Percentiles rank a stretch among this genome's conserved stretches.
phyloP scores from a whole-genome alignment of 768 basidiomycete species.

The Lyophyllum decastes region DNA sequence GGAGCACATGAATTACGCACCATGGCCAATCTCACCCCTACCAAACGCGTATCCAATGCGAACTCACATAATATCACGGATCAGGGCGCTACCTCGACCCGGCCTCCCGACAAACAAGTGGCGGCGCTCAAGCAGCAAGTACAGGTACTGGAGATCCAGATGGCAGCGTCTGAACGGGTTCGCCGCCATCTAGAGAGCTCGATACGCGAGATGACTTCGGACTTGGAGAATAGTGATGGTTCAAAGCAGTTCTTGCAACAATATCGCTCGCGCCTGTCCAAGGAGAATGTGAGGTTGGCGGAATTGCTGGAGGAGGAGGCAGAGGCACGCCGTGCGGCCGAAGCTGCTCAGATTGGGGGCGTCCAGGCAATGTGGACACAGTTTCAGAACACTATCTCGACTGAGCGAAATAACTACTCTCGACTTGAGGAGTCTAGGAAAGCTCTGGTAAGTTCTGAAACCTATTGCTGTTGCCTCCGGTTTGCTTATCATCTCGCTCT shows the following conservation, averaged over 20 bases:
- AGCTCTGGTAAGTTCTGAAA: slow-evolving; percentile 55
- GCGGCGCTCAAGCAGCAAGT: slow-evolving; percentile 61
- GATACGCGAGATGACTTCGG: slow-evolving; percentile 59
- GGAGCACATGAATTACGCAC: slow-evolving; percentile 36
- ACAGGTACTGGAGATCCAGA: slow-evolving; percentile 66
- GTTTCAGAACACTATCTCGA: slow-evolving; percentile 57
- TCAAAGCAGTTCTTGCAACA: slow-evolving; percentile 63
- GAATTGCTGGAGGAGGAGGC: slow-evolving; percentile 64
- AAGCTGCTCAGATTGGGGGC: slow-evolving; percentile 64
- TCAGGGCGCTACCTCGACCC: slow-evolving; percentile 28
- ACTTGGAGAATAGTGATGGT: slow-evolving; percentile 65
- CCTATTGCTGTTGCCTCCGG: background rate
- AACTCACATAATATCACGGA: slow-evolving; percentile 34
- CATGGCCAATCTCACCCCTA: slow-evolving; percentile 49
- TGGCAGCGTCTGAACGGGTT: slow-evolving; percentile 68
- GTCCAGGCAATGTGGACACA: slow-evolving; percentile 69
- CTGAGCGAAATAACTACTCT: slow-evolving; percentile 62
- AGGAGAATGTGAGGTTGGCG: slow-evolving; percentile 55
- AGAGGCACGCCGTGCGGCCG: slow-evolving; percentile 59
- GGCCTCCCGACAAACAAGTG: slow-evolving; percentile 49
- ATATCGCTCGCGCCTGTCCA: slow-evolving; percentile 54
- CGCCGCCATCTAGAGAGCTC: slow-evolving; percentile 63
- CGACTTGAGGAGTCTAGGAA: slow-evolving; percentile 72
- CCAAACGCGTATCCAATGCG: slow-evolving; percentile 39
- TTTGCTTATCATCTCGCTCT: background rate